Base-by-base conservation (phyloP, 2,329 filamentous ascomycete species). In the Venturiaceae sp. region DNA sequence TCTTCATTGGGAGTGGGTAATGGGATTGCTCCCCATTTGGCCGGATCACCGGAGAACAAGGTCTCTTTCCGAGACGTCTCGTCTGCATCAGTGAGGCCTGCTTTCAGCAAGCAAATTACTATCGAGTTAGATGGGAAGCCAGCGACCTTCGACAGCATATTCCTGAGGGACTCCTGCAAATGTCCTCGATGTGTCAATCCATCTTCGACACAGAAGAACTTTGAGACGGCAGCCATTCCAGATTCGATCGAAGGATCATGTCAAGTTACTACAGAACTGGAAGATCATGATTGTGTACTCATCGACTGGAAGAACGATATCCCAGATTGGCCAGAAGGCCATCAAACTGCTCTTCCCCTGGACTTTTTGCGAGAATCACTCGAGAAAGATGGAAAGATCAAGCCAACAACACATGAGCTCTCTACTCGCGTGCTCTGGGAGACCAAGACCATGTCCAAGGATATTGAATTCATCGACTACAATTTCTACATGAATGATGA, bases 401-500 rank as follows among this genome's bases (percentile, higher is more conserved):
- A 34, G 23, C 16, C 57, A 30, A 16, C 28, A 28, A 36, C 26
- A 14, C 44, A 58, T 37, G 8, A 11, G 21, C n/a, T 39, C 2
- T 53, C 58, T 16, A 14, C 26, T 64, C 63, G 67, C 11, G 76
- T 79, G 7, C 64, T 69, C 1, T 83, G 81, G 81, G 67, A 77
- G 50, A 67, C 70, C 14, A 63, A 69, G 1, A 73, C 72, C 19
- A 80, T 81, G 62, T 71, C 73, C 16, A 64, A 65, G 7, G 71
- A 78, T n/a, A 74, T 83, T 11, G 72, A 75, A 53, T 83, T 80
- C 71, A 75, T 94, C 46, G 76, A 83, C 57, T 96, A 87, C 71
- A 67, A 82, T 0, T 83, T 85, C 39, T 96, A 90, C 72, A 86
- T 95, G 78, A 69, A 72, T 0, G 67, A 78, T 14, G 82, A 82